Percentiles rank a stretch among this genome's conserved stretches.
phyloP scores from a whole-genome alignment of 2,329 filamentous ascomycete genomes.

The Blastomyces gilchristii region DNA sequence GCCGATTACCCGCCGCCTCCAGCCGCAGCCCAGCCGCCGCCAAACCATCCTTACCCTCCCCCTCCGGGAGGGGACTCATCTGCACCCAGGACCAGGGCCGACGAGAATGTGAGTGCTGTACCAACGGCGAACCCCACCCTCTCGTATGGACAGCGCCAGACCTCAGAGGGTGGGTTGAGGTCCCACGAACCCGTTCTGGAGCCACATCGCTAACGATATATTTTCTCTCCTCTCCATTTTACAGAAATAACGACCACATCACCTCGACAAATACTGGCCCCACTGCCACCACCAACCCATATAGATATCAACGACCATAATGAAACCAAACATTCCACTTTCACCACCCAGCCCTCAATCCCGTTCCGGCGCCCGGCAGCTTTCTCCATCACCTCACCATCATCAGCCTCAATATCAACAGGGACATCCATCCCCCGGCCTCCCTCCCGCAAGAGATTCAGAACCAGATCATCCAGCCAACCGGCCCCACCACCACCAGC shows the following conservation, averaged over 20 bases:
- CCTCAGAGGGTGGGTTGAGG: slow-evolving; percentile 35
- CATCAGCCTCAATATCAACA: not conserved
- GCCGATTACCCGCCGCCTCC: slow-evolving; percentile 36
- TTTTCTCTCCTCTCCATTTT: not conserved
- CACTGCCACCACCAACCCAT: not conserved
- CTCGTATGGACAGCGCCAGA: slow-evolving; percentile 28
- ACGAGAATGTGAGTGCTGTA: slow-evolving; percentile 44
- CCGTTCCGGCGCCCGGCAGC: not conserved
- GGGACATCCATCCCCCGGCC: not conserved
- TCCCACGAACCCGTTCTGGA: slow-evolving; percentile 1
- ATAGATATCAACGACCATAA: not conserved
- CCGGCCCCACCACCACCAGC: not conserved
- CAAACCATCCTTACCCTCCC: slow-evolving; percentile 29
- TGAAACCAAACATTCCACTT: not conserved
- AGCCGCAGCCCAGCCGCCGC: slow-evolving; percentile 28
- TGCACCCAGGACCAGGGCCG: slow-evolving; percentile 22
- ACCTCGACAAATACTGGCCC: not conserved
- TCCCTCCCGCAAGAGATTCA: not conserved
- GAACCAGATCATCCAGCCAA: slow-evolving; percentile 14
- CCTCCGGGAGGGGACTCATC: slow-evolving; percentile 20
- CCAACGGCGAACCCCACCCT: slow-evolving; percentile 21
- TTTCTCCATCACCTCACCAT: not conserved
- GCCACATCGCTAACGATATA: slow-evolving; percentile 9
- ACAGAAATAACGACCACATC: slow-evolving; percentile 17
- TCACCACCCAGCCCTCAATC: not conserved